phyloP scores from a whole-genome alignment of 495 filamentous ascomycete genomes.

The Aspergillus ostianus region DNA sequence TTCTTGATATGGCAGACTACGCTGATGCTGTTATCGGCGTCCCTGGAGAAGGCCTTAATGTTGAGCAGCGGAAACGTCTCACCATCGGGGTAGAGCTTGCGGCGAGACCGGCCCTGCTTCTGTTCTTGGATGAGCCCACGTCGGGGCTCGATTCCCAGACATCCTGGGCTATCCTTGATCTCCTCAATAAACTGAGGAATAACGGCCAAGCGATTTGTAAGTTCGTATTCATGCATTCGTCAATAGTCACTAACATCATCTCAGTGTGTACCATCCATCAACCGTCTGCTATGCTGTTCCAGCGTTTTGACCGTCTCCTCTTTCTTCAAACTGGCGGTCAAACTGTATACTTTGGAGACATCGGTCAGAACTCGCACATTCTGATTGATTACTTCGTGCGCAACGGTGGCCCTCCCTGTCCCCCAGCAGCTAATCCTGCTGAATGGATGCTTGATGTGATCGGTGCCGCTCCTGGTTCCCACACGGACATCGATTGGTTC shows the following conservation, averaged over 20 bases:
- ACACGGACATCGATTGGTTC: conserved; percentile 70
- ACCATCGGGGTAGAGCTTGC: conserved; percentile 83
- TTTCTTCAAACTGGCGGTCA: conserved; percentile 70
- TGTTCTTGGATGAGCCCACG: conserved; percentile 83
- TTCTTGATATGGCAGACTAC: conserved; percentile 68
- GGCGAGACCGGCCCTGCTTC: conserved; percentile 73
- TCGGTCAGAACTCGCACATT: conserved; percentile 65
- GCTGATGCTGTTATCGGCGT: conserved; percentile 26
- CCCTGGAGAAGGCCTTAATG: conserved; percentile 59
- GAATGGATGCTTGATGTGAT: conserved; percentile 91
- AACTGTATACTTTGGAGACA: conserved; percentile 79
- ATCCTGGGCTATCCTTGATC: conserved; percentile 71
- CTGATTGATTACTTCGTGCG: conserved; percentile 63
- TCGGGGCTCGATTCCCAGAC: conserved; percentile 77
- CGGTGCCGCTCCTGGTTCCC: conserved; percentile 70
- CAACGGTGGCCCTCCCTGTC: conserved; percentile 60
- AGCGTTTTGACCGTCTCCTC: conserved; percentile 80
- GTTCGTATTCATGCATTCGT: too few relatives aligned
- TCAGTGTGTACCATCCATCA: conserved; percentile 76
- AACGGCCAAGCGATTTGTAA: conserved; percentile 74
- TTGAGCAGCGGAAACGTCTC: conserved; percentile 78
- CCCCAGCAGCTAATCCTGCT: conserved; percentile 63
- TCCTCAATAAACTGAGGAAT: conserved; percentile 74
- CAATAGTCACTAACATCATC: too few relatives aligned
- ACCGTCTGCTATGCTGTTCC: conserved; percentile 79